These are phyloP conservation scores for Acanthamoeba castellanii DNA, from an alignment of 208 protist species.

Conservation along the genomic window DNA sequence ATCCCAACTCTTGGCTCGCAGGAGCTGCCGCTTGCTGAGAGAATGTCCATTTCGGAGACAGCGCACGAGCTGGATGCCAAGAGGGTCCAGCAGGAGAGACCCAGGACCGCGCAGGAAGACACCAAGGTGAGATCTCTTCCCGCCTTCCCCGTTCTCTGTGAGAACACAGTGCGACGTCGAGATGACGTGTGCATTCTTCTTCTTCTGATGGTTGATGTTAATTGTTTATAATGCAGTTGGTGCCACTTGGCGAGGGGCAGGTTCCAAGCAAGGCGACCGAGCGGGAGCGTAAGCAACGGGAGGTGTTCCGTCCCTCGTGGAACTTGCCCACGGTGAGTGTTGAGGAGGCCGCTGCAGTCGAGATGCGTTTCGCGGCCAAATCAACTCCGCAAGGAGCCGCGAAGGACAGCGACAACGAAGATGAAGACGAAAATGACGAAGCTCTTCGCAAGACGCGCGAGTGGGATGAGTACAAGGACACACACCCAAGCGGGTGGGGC, in stretches of 20 bases:
- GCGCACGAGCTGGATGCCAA: neutral
- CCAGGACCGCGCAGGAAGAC: neutral
- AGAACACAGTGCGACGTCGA: too few relatives aligned
- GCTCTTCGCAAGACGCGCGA: neutral
- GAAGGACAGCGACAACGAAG: neutral
- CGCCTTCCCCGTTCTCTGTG: too few relatives aligned
- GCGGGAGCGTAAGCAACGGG: neutral
- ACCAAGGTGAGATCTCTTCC: neutral
- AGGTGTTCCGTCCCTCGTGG: constrained; percentile 14
- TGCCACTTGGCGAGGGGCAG: neutral
- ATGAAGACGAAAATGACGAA: neutral
- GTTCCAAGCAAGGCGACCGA: neutral
- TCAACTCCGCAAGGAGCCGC: neutral
- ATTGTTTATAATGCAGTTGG: neutral
- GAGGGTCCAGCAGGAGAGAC: neutral
- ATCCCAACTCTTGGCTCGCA: neutral
- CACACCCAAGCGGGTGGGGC: neutral
- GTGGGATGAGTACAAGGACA: constrained; percentile 48
- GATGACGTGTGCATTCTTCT: neutral
- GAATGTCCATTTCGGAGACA: neutral
- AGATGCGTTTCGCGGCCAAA: constrained; percentile 28
- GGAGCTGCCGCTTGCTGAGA: neutral
- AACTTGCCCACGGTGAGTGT: neutral
- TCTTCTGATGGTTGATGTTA: neutral
- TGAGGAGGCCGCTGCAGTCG: neutral